Base-by-base conservation (phyloP, 768 basidiomycete species). In the Amyloporia xantha region DNA sequence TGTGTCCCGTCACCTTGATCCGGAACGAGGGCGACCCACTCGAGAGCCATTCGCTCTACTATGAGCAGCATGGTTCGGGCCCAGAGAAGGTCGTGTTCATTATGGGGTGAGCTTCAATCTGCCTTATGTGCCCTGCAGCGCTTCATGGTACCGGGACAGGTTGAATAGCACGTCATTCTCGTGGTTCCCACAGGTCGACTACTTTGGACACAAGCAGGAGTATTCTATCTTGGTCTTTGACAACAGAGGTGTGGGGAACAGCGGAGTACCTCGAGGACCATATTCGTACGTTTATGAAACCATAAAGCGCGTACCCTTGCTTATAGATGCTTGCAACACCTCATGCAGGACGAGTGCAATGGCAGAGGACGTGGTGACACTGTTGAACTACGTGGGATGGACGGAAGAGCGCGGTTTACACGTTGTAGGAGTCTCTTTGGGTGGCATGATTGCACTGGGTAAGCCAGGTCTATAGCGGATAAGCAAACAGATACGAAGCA, bases 401-500 rank as follows among this genome's bases (percentile, higher is more conserved):
- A 87, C 76, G 0, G 71, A 61, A 5, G 65, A 76, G 9, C 75
- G 76, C 4, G 73, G 75, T 41, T 38, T 92, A 5, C 82, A 91
- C 57, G 64, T 91, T 26, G 82, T 91, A 19, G 85, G 90, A 6
- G 66, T 79, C 20, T 89, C 86, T 33, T 63, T 92, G 4, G 90
- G 90, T 2, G 89, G 89, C 4, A 91, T 91, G 89, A 87, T 89
- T 43, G 79, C 86, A 0, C 84, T 87, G 67, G 83, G 85, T 84
- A 51, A 12, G 54, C 33, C n/a, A n/a, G n/a, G n/a, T n/a, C n/a
- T n/a, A n/a, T n/a, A n/a, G n/a, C n/a, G n/a, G n/a, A n/a, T n/a
- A n/a, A n/a, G n/a, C 9, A 42, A 9, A 42, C 5, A 5, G 24
- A 37, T 41, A 33, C 30, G 25, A n/a, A n/a, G n/a, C n/a, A 24